Conservation (phyloP, 1,284 basidiomycete genomes). For the Mycena sp. region DNA sequence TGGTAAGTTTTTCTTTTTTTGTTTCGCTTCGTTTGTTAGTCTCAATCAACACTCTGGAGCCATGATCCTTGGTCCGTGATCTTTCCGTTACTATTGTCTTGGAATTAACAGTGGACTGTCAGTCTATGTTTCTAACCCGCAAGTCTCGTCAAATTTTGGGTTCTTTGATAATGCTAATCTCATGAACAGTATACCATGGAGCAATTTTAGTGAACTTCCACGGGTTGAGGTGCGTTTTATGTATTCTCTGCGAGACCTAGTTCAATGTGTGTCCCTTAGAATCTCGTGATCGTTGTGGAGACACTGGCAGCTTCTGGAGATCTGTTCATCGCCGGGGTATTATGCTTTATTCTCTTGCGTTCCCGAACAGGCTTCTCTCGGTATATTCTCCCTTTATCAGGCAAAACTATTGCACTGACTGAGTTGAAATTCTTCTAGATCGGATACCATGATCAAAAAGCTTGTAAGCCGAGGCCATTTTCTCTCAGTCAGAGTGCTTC, state of each 20-base stretch:
- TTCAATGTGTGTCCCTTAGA: constrained; percentile 33
- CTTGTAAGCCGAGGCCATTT: constrained; percentile 40
- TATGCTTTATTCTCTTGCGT: constrained; percentile 59
- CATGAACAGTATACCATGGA: too few relatives aligned
- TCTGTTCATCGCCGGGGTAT: constrained; percentile 57
- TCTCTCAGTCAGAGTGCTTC: too few relatives aligned
- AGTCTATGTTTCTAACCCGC: too few relatives aligned
- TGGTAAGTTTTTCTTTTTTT: constrained; percentile 43
- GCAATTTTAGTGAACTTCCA: too few relatives aligned
- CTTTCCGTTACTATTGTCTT: too few relatives aligned
- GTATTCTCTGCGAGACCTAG: constrained; percentile 15
- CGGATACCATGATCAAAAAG: constrained; percentile 58
- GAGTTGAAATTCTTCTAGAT: constrained; percentile 39
- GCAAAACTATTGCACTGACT: constrained; percentile 29
- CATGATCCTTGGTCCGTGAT: not conserved
- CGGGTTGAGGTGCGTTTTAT: not conserved
- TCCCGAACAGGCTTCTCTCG: constrained; percentile 60
- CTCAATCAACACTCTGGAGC: not conserved
- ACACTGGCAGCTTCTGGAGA: constrained; percentile 61
- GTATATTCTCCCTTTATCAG: constrained; percentile 33
- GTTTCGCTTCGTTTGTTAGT: not conserved
- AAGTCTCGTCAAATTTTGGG: too few relatives aligned
- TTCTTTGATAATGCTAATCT: too few relatives aligned
- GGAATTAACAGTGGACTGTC: too few relatives aligned
- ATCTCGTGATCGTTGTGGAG: constrained; percentile 61